phyloP scores from a whole-genome alignment of 2,329 filamentous ascomycete genomes.

The Anthostomella pinea region DNA sequence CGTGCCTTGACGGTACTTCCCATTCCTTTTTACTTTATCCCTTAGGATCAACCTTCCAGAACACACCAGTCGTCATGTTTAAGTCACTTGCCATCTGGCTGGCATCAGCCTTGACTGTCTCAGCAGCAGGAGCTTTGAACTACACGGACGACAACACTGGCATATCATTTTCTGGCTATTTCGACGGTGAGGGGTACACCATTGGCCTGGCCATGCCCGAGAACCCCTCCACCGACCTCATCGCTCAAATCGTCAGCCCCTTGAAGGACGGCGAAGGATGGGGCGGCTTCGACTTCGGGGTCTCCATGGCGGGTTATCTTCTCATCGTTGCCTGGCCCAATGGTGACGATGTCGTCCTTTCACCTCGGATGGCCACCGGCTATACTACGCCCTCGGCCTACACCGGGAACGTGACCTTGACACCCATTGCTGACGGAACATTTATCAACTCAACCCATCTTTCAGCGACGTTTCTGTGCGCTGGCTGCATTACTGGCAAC shows the following conservation, averaged over 20 bases:
- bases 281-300: conserved; percentile 46
- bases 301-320: conserved; percentile 46
- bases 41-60: too few species aligned
- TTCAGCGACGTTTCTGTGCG: conserved; percentile 53
- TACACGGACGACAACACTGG: conserved; percentile 44
- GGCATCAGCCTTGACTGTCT: conserved; percentile 20
- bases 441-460: conserved; percentile 51
- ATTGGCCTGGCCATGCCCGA: conserved; percentile 52
- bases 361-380: conserved; percentile 32
- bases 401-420: conserved; percentile 38
- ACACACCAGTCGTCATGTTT: too few species aligned
- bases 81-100: too few species aligned
- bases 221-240: conserved; percentile 48
- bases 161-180: conserved; percentile 42
- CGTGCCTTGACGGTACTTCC: too few species aligned
- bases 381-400: conserved; percentile 48
- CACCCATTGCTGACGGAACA: conserved; percentile 48
- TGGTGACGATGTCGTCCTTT: conserved; percentile 36
- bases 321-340: conserved; percentile 50
- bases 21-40: too few species aligned
- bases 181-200: conserved; percentile 36
- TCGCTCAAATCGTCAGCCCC: conserved; percentile 49
- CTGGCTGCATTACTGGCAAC: conserved; percentile 39
- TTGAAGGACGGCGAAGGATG: conserved; percentile 43
- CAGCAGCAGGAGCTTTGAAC: conserved; percentile 12